Evolutionary conservation across 345 rosid genomes (phyloP).

Genomic region (Arabidopsis suecica): DNA sequence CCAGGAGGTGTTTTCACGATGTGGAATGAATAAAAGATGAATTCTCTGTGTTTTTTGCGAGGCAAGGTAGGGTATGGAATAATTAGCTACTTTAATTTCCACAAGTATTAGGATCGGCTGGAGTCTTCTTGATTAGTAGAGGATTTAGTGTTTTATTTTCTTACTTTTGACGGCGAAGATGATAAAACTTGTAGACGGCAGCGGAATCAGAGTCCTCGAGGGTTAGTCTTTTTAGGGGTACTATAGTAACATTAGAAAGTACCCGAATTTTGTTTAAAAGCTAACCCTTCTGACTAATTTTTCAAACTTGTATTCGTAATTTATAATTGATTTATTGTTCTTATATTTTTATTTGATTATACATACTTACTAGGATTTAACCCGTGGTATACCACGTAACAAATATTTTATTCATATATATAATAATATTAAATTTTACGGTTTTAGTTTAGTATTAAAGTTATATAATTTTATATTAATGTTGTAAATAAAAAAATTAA

Average conservation of each 20-base stretch:
- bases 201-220: conserved; percentile 33
- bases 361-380: not conserved
- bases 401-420: no score
- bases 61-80: conserved; percentile 32
- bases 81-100: conserved; percentile 11
- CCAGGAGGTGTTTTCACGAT: conserved; percentile 74
- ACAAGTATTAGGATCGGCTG: conserved; percentile 25
- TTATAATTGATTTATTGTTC: conserved; percentile 11
- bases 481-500: no score
- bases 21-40: conserved; percentile 74
- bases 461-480: no score
- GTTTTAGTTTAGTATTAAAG: no score
- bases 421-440: no score
- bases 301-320: conserved; percentile 31
- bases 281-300: conserved; percentile 44
- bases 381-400: no score
- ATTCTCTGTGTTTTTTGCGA: conserved; percentile 19
- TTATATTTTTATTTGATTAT: not conserved
- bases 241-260: conserved; percentile 22
- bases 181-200: conserved; percentile 38
- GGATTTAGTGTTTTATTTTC: conserved; percentile 6
- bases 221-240: conserved; percentile 47
- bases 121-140: conserved; percentile 37
- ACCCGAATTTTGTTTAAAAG: conserved; percentile 44
- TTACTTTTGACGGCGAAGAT: conserved; percentile 33